Evolutionary conservation across 2,329 filamentous ascomycete species (phyloP).

Genomic region (Aspergillus sp.): DNA sequence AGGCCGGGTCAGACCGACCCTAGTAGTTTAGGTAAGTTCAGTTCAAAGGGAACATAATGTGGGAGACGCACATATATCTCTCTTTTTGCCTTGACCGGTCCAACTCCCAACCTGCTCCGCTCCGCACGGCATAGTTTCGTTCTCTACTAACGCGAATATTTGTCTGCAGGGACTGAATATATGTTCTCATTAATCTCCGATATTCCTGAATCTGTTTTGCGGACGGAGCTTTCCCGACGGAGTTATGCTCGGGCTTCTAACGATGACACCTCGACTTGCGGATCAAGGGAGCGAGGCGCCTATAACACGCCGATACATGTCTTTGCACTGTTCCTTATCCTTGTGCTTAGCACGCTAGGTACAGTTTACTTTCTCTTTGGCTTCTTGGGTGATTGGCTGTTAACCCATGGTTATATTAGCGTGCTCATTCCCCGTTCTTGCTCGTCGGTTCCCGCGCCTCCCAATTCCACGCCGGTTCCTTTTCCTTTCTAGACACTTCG

Average conservation of each 20-base stretch:
- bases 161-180: constrained; percentile 22
- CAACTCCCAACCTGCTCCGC: background rate
- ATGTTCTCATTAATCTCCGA: constrained; percentile 29
- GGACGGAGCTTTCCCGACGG: constrained; percentile 36
- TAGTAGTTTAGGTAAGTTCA: constrained; percentile 14
- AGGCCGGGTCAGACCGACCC: constrained; percentile 5
- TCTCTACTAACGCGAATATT: background rate
- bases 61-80: background rate
- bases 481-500: constrained; percentile 62
- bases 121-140: background rate
- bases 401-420: constrained; percentile 41
- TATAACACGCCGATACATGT: constrained; percentile 71
- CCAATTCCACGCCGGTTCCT: constrained; percentile 61
- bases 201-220: constrained; percentile 37
- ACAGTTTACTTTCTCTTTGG: constrained; percentile 12
- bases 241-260: constrained; percentile 21
- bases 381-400: background rate
- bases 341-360: constrained; percentile 54
- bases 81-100: background rate
- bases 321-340: constrained; percentile 67
- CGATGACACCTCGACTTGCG: constrained; percentile 35
- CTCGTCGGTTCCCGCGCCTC: constrained; percentile 60
- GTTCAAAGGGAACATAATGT: background rate
- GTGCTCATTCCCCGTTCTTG: constrained; percentile 64
- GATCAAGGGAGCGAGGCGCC: constrained; percentile 36